Evolutionary conservation across 108 stramenopile species (phyloP).

Genomic region (Nitzschia sp.): DNA sequence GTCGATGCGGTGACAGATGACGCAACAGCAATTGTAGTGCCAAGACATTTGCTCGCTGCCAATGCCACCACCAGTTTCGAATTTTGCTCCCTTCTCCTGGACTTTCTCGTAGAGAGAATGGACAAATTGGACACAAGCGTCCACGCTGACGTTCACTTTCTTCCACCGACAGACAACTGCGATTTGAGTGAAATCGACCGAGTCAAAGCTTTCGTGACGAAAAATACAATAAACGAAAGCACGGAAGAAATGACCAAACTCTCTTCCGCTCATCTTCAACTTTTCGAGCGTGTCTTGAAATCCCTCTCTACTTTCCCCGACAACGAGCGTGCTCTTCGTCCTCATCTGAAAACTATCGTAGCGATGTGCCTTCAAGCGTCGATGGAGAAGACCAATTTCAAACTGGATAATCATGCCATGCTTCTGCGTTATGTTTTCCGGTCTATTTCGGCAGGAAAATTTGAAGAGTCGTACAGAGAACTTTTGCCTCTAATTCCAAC

Average conservation of each 20-base stretch:
- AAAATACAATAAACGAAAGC: neutral
- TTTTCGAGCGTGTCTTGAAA: constrained; percentile 73
- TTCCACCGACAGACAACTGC: constrained; percentile 10
- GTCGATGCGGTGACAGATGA: constrained; percentile 81
- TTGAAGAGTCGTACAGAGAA: constrained; percentile 89
- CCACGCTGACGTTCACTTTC: constrained; percentile 16
- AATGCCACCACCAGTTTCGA: constrained; percentile 71
- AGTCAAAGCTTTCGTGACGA: neutral
- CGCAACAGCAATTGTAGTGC: constrained; percentile 68
- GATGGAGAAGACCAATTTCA: constrained; percentile 46
- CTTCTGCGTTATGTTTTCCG: constrained; percentile 85
- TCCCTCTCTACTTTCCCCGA: constrained; percentile 83
- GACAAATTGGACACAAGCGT: constrained; percentile 29
- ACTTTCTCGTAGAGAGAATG: constrained; percentile 76
- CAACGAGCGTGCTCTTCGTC: constrained; percentile 86
- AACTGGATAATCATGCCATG: constrained; percentile 80
- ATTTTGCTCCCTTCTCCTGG: constrained; percentile 76
- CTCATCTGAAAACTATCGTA: constrained; percentile 79
- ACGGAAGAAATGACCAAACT: constrained; percentile 17
- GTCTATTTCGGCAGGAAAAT: constrained; percentile 90
- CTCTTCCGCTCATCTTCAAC: constrained; percentile 41
- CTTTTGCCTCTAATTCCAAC: constrained; percentile 76
- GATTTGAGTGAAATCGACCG: constrained; percentile 16
- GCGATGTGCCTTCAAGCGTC: constrained; percentile 63
- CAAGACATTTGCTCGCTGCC: constrained; percentile 76